A percentile compares a stretch with the other conserved stretches of the same genome.
These are phyloP conservation scores for Neohortaea acidophila DNA, from an alignment of 495 filamentous ascomycete genomes.

Conservation along the genomic window DNA sequence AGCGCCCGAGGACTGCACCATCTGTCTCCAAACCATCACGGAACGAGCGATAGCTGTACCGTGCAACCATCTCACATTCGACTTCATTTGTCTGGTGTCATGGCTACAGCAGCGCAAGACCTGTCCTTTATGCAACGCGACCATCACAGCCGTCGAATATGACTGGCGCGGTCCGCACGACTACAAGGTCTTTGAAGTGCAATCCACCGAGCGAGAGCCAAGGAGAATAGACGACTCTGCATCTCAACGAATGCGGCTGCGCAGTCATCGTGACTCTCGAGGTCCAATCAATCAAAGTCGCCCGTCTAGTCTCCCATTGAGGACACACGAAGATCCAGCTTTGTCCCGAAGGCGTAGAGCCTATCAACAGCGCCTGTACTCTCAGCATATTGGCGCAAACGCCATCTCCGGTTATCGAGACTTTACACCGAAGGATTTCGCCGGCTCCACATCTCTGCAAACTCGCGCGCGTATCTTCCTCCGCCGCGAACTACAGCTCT, in stretches of 20 bases:
- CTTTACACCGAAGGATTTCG: constrained; percentile 53
- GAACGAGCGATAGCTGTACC: constrained; percentile 56
- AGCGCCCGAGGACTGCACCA: constrained; percentile 35
- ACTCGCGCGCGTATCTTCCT: constrained; percentile 79
- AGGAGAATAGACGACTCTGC: neutral
- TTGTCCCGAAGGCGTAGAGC: constrained; percentile 55
- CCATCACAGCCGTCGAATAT: constrained; percentile 54
- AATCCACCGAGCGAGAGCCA: neutral
- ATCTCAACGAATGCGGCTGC: neutral
- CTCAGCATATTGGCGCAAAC: constrained; percentile 74
- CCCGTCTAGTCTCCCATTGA: neutral
- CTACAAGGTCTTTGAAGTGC: constrained; percentile 36
- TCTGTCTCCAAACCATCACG: constrained; percentile 61
- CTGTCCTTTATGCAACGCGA: constrained; percentile 64
- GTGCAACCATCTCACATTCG: constrained; percentile 67
- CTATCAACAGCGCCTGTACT: constrained; percentile 64
- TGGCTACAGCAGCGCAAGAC: constrained; percentile 61
- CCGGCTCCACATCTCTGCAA: constrained; percentile 47
- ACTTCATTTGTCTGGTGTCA: constrained; percentile 68
- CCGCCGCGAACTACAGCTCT: constrained; percentile 76
- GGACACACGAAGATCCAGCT: constrained; percentile 34
- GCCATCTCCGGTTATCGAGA: constrained; percentile 62
- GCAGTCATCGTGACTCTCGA: constrained; percentile 5
- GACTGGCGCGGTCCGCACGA: constrained; percentile 37
- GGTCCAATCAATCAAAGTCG: neutral